These are phyloP conservation scores for Tolypocladium tundrense DNA, from an alignment of 2,329 filamentous ascomycete species.

Conservation along the genomic window DNA sequence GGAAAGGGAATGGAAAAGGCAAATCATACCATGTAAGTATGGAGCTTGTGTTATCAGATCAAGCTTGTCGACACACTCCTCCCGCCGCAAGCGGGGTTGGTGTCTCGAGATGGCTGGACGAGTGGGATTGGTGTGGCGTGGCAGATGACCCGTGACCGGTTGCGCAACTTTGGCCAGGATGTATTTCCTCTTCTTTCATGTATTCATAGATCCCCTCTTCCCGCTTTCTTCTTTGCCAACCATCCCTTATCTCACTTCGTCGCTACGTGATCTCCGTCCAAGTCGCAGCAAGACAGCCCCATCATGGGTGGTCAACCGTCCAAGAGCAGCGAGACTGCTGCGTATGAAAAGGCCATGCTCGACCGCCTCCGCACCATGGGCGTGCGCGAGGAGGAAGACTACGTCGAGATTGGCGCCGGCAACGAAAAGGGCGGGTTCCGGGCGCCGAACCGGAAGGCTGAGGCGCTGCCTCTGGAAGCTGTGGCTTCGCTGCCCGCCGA, in stretches of 20 bases:
- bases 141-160: neutral
- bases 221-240: neutral
- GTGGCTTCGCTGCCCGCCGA: constrained; percentile 50
- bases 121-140: neutral
- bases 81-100: neutral
- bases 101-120: neutral
- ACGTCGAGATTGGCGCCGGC: constrained; percentile 34
- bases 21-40: neutral
- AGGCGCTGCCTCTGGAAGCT: constrained; percentile 39
- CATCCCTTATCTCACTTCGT: neutral
- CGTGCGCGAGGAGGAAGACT: constrained; percentile 41
- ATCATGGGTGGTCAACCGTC: constrained; percentile 36
- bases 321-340: constrained; percentile 18
- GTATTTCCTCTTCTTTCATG: neutral
- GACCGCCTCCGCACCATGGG: constrained; percentile 34
- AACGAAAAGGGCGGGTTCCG: constrained; percentile 12
- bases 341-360: constrained; percentile 32
- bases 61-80: neutral
- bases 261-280: neutral
- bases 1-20: too few relatives aligned
- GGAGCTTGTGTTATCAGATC: neutral
- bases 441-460: constrained; percentile 16
- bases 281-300: neutral
- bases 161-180: neutral
- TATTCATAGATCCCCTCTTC: neutral